phyloP scores from a whole-genome alignment of 345 rosid species.

The Eucalyptus albens region DNA sequence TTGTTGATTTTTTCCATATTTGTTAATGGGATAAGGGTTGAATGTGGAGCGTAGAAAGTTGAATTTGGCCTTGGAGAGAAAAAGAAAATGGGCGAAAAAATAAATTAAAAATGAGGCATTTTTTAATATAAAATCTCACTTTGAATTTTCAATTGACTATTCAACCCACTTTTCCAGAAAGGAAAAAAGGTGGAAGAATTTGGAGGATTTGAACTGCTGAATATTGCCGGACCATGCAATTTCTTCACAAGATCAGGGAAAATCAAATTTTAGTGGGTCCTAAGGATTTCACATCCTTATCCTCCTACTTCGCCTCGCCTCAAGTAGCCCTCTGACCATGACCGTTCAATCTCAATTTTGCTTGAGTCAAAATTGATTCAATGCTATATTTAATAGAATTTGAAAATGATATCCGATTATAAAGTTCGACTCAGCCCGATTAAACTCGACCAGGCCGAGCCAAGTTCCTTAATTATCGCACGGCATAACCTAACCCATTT shows the following conservation, averaged over 20 bases:
- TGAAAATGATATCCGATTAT: not conserved
- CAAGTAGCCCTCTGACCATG: not conserved
- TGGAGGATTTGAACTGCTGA: not conserved
- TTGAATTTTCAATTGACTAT: not conserved
- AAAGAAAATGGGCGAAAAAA: not conserved
- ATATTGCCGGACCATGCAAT: not conserved
- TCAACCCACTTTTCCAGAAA: not conserved
- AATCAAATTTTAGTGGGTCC: not conserved
- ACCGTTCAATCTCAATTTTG: not conserved
- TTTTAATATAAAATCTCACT: not conserved
- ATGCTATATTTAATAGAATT: no score
- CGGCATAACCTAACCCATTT: not conserved
- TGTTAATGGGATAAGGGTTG: not conserved
- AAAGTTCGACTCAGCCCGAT: not conserved
- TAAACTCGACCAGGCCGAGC: fast-evolving
- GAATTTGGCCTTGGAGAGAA: not conserved
- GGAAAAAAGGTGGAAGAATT: not conserved
- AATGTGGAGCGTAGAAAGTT: not conserved
- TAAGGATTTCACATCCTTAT: not conserved
- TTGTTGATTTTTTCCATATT: not conserved
- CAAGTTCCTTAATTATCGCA: not conserved
- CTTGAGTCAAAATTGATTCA: not conserved
- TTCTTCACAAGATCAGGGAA: not conserved
- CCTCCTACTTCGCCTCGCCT: not conserved
- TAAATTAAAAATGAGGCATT: not conserved